Evolutionary conservation across 257 asterid genomes (phyloP).

Genomic region (Thymus mandschuricus): DNA sequence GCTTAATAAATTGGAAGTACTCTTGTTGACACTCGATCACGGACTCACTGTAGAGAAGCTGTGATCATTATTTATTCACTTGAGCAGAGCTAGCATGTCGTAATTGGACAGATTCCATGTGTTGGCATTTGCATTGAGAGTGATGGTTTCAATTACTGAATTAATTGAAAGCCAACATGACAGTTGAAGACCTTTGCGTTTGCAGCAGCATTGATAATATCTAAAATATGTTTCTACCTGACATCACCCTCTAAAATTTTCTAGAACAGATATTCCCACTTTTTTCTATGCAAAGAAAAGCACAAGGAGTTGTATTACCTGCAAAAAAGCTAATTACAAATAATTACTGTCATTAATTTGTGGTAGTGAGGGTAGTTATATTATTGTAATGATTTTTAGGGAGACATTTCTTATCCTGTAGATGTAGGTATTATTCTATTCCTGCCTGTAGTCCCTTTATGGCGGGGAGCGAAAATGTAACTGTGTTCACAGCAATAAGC

Average conservation of each 20-base stretch:
- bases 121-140: not conserved
- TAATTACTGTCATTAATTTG: not conserved
- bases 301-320: not conserved
- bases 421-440: conserved; percentile 10
- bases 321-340: not conserved
- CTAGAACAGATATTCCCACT: not conserved
- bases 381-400: not conserved
- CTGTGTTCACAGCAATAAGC: conserved; percentile 10
- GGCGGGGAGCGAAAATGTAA: not conserved
- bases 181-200: not conserved
- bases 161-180: not conserved
- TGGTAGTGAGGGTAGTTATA: not conserved
- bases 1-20: not conserved
- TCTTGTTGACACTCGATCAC: not conserved
- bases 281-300: not conserved
- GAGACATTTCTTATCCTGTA: not conserved
- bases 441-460: conserved; percentile 15
- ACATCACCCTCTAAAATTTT: not conserved
- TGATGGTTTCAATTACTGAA: conserved; percentile 3
- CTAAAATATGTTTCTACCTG: conserved; percentile 1
- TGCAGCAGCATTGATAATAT: not conserved
- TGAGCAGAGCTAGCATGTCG: not conserved
- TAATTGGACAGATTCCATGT: not conserved
- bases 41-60: not conserved
- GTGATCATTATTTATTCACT: not conserved